phyloP scores from a whole-genome alignment of 768 basidiomycete species.

The Zangia roseola region DNA sequence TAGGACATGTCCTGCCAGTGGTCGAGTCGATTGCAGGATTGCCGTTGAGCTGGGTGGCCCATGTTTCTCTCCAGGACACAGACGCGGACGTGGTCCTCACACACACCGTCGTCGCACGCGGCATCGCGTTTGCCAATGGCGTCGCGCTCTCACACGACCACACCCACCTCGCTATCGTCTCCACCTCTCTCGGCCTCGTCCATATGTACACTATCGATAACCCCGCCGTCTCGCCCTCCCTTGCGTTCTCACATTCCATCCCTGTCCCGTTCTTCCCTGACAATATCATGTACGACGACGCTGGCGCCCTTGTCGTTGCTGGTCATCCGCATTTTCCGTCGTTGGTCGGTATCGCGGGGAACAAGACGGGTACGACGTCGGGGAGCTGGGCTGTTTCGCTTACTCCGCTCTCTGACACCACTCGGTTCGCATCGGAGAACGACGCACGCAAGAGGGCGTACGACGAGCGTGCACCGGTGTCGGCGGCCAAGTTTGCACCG shows the following conservation, averaged over 20 bases:
- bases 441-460: conserved; percentile 21
- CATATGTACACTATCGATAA: conserved; percentile 54
- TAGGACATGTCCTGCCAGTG: conserved; percentile 52
- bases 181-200: conserved; percentile 48
- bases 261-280: conserved; percentile 60
- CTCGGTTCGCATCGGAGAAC: neutral
- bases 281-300: conserved; percentile 55
- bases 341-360: conserved; percentile 44
- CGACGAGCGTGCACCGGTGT: conserved; percentile 48
- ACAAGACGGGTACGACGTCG: conserved; percentile 38
- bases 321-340: conserved; percentile 68
- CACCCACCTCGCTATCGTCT: conserved; percentile 53
- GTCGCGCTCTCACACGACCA: conserved; percentile 55
- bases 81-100: conserved; percentile 25
- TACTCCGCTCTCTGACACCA: conserved; percentile 14
- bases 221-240: conserved; percentile 39
- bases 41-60: conserved; percentile 59
- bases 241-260: conserved; percentile 40
- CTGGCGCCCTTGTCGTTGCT: conserved; percentile 50
- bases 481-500: conserved; percentile 43
- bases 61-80: conserved; percentile 44
- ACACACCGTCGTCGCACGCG: conserved; percentile 42
- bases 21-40: conserved; percentile 55
- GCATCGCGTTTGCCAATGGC: conserved; percentile 69
- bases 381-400: conserved; percentile 63